Evolutionary conservation across 371 early-diverging fungal genomes (phyloP).

Genomic region (Choanephora cucurbitarum): DNA sequence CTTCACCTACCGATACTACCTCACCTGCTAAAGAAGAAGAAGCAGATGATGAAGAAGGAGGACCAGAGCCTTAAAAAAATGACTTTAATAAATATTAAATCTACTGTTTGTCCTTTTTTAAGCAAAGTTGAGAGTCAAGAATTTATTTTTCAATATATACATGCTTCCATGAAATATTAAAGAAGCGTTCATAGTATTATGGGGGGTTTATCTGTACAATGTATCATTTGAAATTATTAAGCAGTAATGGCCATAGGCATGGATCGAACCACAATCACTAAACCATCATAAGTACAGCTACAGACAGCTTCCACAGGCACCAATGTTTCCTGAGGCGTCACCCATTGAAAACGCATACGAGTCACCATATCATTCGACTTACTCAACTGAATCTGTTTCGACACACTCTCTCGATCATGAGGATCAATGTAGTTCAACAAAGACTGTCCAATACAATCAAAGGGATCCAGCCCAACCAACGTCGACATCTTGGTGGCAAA

Average conservation of each 20-base stretch:
- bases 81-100: too few species aligned
- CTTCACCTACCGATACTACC: too few species aligned
- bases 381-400: conserved; percentile 15
- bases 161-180: too few species aligned
- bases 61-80: not conserved
- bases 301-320: conserved; percentile 33
- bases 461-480: conserved; percentile 7
- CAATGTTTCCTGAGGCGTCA: conserved; percentile 5
- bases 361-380: conserved; percentile 15
- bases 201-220: too few species aligned
- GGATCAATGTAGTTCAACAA: conserved; percentile 14
- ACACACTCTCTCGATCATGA: conserved; percentile 10
- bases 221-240: too few species aligned
- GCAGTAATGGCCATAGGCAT: not conserved
- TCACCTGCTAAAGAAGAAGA: not conserved
- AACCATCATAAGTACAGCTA: conserved; percentile 50
- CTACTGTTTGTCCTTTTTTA: too few species aligned
- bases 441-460: conserved; percentile 17
- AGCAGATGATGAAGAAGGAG: not conserved
- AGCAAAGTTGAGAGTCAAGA: too few species aligned
- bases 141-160: too few species aligned
- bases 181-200: too few species aligned
- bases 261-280: conserved; percentile 30
- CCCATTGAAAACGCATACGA: conserved; percentile 22
- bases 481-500: conserved; percentile 24